These are phyloP conservation scores for Lippia alba DNA, from an alignment of 305 asterid genomes.

Conservation along the genomic window DNA sequence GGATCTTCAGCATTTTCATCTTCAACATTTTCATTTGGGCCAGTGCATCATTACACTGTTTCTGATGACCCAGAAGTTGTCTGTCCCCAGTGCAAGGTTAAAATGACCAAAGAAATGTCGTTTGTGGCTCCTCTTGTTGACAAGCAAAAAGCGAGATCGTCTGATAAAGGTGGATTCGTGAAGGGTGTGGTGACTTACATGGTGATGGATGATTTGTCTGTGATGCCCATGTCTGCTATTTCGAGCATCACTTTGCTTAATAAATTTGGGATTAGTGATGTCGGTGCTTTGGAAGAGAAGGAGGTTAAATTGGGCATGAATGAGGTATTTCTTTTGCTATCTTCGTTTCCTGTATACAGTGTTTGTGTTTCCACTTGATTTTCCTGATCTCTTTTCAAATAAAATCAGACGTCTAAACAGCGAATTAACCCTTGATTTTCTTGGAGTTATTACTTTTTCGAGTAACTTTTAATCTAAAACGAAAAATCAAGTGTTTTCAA, in stretches of 20 bases:
- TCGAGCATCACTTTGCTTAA: constrained; percentile 42
- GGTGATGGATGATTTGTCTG: constrained; percentile 43
- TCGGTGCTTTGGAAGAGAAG: constrained; percentile 45
- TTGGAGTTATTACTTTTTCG: too few relatives aligned
- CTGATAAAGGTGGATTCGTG: constrained; percentile 30
- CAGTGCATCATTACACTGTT: neutral
- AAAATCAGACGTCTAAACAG: too few relatives aligned
- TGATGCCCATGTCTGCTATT: constrained; percentile 49
- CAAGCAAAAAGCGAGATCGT: neutral
- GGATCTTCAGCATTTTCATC: too few relatives aligned
- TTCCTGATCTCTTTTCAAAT: too few relatives aligned
- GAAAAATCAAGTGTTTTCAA: too few relatives aligned
- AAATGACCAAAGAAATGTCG: neutral
- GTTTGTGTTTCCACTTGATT: too few relatives aligned
- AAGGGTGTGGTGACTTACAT: constrained; percentile 29
- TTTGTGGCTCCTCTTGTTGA: neutral
- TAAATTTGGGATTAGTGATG: constrained; percentile 33
- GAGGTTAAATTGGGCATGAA: constrained; percentile 36
- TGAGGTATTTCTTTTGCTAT: constrained; percentile 35
- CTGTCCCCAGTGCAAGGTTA: neutral
- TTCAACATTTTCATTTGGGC: too few relatives aligned
- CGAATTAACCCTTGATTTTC: too few relatives aligned
- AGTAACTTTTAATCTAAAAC: too few relatives aligned
- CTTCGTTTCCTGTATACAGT: neutral
- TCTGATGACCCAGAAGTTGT: neutral